phyloP scores from a whole-genome alignment of 768 basidiomycete genomes.

The Leccinum uliginosum region DNA sequence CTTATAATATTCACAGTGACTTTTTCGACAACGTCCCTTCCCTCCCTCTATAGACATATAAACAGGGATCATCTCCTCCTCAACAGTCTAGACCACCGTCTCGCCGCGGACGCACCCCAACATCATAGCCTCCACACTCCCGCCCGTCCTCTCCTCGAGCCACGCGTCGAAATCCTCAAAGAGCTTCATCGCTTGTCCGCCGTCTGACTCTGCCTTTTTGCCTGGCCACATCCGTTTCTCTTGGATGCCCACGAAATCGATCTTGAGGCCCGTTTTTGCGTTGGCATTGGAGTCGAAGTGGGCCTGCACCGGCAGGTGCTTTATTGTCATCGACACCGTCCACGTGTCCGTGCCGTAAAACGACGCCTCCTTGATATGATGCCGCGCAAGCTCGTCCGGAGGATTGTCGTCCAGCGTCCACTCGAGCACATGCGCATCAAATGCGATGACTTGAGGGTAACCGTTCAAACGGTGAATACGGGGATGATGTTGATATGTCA shows the following conservation, averaged over 20 bases:
- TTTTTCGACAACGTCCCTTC: too few relatives aligned
- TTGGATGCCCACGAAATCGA: constrained; percentile 81
- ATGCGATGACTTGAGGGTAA: constrained; percentile 62
- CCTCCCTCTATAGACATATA: background rate
- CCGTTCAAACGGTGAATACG: too few relatives aligned
- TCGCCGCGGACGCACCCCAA: constrained; percentile 71
- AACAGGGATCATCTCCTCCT: background rate
- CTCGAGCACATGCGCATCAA: constrained; percentile 82
- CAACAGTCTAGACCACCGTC: constrained; percentile 33
- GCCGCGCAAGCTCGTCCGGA: constrained; percentile 67
- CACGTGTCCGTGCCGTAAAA: constrained; percentile 77
- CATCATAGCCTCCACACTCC: constrained; percentile 63
- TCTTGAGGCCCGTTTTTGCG: constrained; percentile 31
- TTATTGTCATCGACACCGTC: constrained; percentile 67
- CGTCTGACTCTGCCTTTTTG: constrained; percentile 45
- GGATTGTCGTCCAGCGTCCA: constrained; percentile 85
- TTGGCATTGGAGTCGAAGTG: constrained; percentile 1
- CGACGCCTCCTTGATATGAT: constrained; percentile 90
- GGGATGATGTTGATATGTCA: background rate
- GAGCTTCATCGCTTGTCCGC: constrained; percentile 61
- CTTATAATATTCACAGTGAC: too few relatives aligned
- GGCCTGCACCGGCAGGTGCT: constrained; percentile 34
- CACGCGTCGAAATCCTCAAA: constrained; percentile 74
- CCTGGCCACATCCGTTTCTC: constrained; percentile 85
- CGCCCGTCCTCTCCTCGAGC: constrained; percentile 60